Conservation (phyloP, 73 alveolate species). For the Paramecium biaurelia region DNA sequence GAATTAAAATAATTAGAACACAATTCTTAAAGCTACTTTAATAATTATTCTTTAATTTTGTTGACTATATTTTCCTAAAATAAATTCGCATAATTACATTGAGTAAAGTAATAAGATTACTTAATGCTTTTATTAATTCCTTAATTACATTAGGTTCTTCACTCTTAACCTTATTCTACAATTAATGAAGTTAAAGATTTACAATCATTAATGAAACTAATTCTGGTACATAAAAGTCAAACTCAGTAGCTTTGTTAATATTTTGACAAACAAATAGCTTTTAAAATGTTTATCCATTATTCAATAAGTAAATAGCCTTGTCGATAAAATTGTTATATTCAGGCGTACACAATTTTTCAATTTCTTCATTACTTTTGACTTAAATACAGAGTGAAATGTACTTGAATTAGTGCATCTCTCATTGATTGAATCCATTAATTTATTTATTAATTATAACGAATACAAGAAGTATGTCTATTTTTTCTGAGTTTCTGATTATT, state of each 20-base stretch:
- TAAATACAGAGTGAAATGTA: background rate
- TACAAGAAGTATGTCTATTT: background rate
- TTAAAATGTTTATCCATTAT: background rate
- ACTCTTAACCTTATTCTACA: background rate
- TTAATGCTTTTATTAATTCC: background rate
- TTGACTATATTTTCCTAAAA: background rate
- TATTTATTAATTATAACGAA: conserved; percentile 22
- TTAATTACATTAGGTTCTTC: background rate
- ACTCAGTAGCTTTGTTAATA: background rate
- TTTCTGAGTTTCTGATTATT: background rate
- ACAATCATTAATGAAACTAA: background rate
- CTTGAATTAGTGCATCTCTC: conserved; percentile 9
- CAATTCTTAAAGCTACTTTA: background rate
- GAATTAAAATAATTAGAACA: background rate
- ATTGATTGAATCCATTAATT: background rate
- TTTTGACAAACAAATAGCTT: background rate
- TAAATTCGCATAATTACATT: background rate
- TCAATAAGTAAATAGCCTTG: background rate
- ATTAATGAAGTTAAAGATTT: background rate
- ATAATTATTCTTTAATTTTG: background rate
- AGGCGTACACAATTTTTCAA: background rate
- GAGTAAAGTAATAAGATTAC: background rate
- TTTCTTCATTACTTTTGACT: conserved; percentile 19
- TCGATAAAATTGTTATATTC: background rate
- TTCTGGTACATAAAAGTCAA: background rate